Conservation (phyloP, 75 land plant genomes). For the Sequoiadendron giganteum region DNA sequence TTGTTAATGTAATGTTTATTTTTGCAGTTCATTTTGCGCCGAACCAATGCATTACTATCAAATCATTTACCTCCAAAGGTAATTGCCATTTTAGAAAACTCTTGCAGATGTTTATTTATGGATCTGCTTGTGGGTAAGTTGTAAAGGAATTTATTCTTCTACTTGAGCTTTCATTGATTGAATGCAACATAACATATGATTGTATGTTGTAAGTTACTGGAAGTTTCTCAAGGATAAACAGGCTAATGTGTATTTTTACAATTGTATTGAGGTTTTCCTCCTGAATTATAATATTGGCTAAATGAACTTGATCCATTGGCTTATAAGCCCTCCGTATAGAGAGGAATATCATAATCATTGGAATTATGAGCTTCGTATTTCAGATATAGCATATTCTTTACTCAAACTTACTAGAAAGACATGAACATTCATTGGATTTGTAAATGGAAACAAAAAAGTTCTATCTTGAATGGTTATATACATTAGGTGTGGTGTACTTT, state of each 20-base stretch:
- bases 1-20: not conserved
- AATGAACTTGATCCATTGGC: not conserved
- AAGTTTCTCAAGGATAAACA: not conserved
- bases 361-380: not conserved
- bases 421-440: not conserved
- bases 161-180: not conserved
- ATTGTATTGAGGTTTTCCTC: not conserved
- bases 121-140: not conserved
- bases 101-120: not conserved
- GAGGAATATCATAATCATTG: not conserved
- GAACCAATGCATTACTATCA: constrained; percentile 92
- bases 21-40: constrained; percentile 89
- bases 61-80: constrained; percentile 99
- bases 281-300: not conserved
- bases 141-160: not conserved
- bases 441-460: not conserved
- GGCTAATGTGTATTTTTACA: not conserved
- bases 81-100: not conserved
- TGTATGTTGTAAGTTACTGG: not conserved
- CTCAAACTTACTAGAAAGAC: not conserved
- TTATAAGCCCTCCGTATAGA: too few relatives aligned
- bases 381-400: not conserved
- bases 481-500: not conserved
- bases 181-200: not conserved
- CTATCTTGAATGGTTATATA: not conserved